Evolutionary conservation across 2,329 filamentous ascomycete genomes (phyloP), one percentile per base, ranked within the genome.

Genomic region (Periconia macrospinosa): DNA sequence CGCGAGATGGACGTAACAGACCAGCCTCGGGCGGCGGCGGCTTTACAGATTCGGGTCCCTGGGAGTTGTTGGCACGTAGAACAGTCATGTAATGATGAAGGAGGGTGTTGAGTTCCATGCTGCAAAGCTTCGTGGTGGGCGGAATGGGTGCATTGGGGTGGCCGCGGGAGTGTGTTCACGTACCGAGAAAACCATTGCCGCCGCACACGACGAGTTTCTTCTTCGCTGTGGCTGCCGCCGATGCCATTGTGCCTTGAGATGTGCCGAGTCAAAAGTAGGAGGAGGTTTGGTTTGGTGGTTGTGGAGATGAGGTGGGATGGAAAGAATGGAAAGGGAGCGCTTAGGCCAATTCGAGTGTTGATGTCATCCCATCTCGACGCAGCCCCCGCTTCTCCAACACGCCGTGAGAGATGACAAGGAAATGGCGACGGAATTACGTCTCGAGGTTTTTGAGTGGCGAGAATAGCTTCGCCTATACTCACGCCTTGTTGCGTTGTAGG

Each of bases 1-100:
- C 93, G 93, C 91, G 92, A 96, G 67, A 99, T 86, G 6, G 92
- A 97, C 19, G 87, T 93, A 45, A 97, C 93, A 53, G 92, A 85
- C 93, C 93, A 97, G 51, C 92, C 91, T 70, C 92, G 83, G 44
- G 87, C 83, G 47, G 91, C 87, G 43, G 91, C 94, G 50, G 90
- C 88, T 79, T 91, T 94, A 80, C 94, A 97, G 77, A 99, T 96
- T 52, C 93, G 84, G 20, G 82, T 85, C 44, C 86, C 86, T 85
- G 51, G 18, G 35, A 14, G 19, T 18, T n/a, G 18, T 14, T 19
- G 27, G 23, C 23, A 8, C 23, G 23, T 5, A 8, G 33, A n/a
- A n/a, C 33, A 37, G 15, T 5, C 5, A 37, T 3, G 5, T 11
- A 14, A 18, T 15, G 2, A n/a, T 44, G 9, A 20, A 18, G 17